Evolutionary conservation across 768 basidiomycete genomes (phyloP), one percentile per base, ranked within the genome.

Genomic region (Clavulina sp.): DNA sequence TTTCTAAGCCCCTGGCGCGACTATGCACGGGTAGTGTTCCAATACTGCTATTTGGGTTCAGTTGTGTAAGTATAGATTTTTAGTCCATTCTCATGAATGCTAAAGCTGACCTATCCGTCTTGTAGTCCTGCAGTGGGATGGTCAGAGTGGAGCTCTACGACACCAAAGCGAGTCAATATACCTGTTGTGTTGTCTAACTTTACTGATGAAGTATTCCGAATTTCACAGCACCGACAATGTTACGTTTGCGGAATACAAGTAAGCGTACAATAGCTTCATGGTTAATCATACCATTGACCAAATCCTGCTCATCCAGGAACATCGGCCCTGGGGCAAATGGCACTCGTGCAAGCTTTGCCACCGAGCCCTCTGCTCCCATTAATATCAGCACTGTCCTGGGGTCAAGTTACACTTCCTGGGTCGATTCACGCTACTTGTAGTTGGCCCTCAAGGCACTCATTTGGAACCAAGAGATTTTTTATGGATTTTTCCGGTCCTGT

Each of bases 281-380:
- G 13, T 38, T 13, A 13, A 13, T 38, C 36, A 38, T 38, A 13
- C 21, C 36, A 21, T 13, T 13, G 36, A 13, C 36, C 13, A 38
- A 13, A 38, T 38, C 21, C 21, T 38, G 13, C 13, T 13, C 21
- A 21, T 38, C 13, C 36, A 38, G 36, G 36, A 38, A 38, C 21
- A 38, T 21, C 13, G 36, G 57, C 18, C 31, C 48, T 24, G 57
- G 57, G 7, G 57, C 57, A 16, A 53, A 55, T 51, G 36, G 41
- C 6, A 50, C 51, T 16, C 59, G 63, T 31, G 61, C 62, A 19
- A 60, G 53, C 57, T 64, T 64, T 52, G 54, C 61, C 33, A 61
- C 60, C 26, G 50, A 59, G 52, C 56, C 63, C 13, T 49, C 59
- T n/a, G 48, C 55, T 23, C 9, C 40, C 1, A 44, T 52, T 33